Evolutionary conservation across 176 grass and related monocot genomes (phyloP), one percentile per base, ranked within the genome.

Genomic region (Luzula sylvatica): DNA sequence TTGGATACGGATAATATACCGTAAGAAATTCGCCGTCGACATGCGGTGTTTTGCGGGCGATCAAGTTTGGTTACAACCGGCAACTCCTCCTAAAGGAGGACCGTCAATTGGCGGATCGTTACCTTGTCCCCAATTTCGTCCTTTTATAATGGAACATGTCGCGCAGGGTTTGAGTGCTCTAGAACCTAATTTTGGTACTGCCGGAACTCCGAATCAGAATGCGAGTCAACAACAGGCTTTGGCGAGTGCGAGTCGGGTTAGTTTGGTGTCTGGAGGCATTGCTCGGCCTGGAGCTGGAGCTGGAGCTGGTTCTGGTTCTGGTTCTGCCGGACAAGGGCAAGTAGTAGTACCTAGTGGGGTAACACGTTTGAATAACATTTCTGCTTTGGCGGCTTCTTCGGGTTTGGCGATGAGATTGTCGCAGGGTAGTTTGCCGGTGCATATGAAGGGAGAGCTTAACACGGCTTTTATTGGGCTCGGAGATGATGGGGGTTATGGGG

Each of bases 121-220:
- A 65, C 86, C 86, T 16, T 98, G 93, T 17, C 93, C 93, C 51
- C 93, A 98, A 50, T 98, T 98, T 76, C 75, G 93, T 20, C 93
- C 93, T 61, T 98, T 98, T 60, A 98, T 98, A 53, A 98, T 98
- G 93, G 93, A 98, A 74, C 93, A 98, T 87, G 86, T 98, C 69
- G 93, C 86, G 67, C 93, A 98, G 65, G 93, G 93, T 73, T 69
- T 98, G 75, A 98, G 86, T 83, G 82, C 93, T 77, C 78, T 90
- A 45, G 93, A 98, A 52, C 75, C 93, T 47, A 77, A 52, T 72
- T 87, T 92, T 61, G 54, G 71, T 20, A 76, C 83, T 48, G 38
- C 74, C 59, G 67, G 32, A 58, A 81, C 79, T 45, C 59, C 87
- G 13, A 81, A 76, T 75, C 50, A 45, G 17, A 80, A 54, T 67